Conservation (phyloP, 108 stramenopile genomes). For the Cyclotella cryptica region DNA sequence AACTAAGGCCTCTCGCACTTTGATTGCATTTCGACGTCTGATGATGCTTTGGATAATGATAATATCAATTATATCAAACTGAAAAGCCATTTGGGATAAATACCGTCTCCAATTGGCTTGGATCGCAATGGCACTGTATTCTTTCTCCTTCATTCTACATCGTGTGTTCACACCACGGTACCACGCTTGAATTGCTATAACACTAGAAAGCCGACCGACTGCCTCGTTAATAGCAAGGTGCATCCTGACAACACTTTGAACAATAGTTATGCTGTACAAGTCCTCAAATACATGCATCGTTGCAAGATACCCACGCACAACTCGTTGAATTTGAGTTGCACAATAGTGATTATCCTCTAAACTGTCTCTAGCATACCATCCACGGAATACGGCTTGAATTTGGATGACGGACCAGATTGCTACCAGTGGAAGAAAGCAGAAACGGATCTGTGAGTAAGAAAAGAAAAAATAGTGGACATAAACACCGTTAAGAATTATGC, state of each 20-base stretch:
- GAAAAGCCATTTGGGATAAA: conserved; percentile 53
- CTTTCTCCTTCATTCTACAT: conserved; percentile 24
- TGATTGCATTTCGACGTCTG: conserved; percentile 53
- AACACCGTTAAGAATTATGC: not conserved
- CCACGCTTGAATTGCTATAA: conserved; percentile 57
- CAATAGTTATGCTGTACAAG: conserved; percentile 65
- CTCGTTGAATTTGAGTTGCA: conserved; percentile 75
- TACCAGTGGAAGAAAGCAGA: not conserved
- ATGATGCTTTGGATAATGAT: conserved; percentile 75
- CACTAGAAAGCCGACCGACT: conserved; percentile 48
- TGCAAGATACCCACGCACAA: conserved; percentile 72
- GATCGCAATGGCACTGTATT: conserved; percentile 57
- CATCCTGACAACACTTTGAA: conserved; percentile 68
- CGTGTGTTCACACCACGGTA: conserved; percentile 58
- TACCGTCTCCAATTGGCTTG: conserved; percentile 67
- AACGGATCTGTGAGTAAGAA: not conserved
- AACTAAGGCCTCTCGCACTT: conserved; percentile 5
- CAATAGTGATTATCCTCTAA: conserved; percentile 60
- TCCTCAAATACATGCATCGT: conserved; percentile 67
- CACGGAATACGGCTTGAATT: conserved; percentile 74
- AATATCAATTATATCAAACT: conserved; percentile 67
- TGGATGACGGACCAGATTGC: conserved; percentile 58
- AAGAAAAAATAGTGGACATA: not conserved
- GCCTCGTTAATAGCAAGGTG: conserved; percentile 50
- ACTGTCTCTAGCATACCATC: conserved; percentile 68